Evolutionary conservation across 1,139 yeast species (phyloP), one percentile per base, ranked within the genome.

Genomic region (Yamadazyma atlantica): DNA sequence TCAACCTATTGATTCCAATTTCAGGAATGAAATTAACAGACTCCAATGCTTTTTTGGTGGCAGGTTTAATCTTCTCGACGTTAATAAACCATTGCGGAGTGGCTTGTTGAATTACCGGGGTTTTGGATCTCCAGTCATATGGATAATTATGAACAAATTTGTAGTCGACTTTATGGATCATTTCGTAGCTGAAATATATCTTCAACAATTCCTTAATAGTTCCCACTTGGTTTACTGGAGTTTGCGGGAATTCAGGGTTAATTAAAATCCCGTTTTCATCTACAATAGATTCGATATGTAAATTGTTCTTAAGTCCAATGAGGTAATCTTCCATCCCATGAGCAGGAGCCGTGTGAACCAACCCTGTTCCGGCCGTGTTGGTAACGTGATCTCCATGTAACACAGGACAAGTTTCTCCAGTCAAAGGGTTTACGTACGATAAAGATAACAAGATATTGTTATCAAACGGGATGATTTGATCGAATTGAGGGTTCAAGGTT

Each of bases 71-170:
- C 40, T 76, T 75, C 26, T 82, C 85, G 21, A 92, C 85, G 56
- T 90, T 87, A 4, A 95, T 87, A 62, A 92, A 92, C 94, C 97
- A 92, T 59, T 92, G 99, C 0, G 97, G 94, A 0, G 98, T 92
- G 0, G 98, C 83, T 40, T 97, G 72, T 46, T 92, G 89, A 38
- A 92, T 82, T n/a, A 94, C 90, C 0, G 98, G 98, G 33, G 84
- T 85, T 54, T 89, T 89, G 3, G 96, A 86, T 51, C 98, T 76
- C 98, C 98, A 92, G 57, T 94, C 98, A 54, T 87, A 89, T 0
- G 98, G 98, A 51, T 90, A 92, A 1, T 94, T 87, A 60, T 92
- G 99, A 7, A 60, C 61, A 54, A 84, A 84, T 22, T 66, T 64
- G 24, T 69, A 64, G 41, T 80, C 69, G 6, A 73, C 49, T 21